A percentile compares a stretch with the other conserved stretches of the same genome.
phyloP scores from a whole-genome alignment of 805 yeast species.

The Barnettozyma sucrosica region DNA sequence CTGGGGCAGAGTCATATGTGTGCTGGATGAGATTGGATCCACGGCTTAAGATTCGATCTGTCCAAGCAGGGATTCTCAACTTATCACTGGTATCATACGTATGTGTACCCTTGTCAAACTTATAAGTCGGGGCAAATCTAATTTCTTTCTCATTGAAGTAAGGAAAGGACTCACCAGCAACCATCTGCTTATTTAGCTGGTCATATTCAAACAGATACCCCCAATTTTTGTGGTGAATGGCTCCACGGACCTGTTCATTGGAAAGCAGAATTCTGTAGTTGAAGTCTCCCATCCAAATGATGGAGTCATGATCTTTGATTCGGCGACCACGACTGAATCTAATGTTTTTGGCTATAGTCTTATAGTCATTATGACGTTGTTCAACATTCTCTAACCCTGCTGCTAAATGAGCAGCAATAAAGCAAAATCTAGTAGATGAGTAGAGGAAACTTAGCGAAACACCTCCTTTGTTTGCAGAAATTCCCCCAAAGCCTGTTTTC shows the following conservation, averaged over 20 bases:
- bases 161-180: constrained; percentile 70
- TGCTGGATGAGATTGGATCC: constrained; percentile 54
- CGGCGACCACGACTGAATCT: constrained; percentile 52
- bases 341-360: constrained; percentile 65
- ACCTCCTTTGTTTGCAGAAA: constrained; percentile 79
- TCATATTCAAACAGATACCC: constrained; percentile 59
- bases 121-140: constrained; percentile 85
- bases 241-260: constrained; percentile 60
- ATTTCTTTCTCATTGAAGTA: constrained; percentile 78
- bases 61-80: constrained; percentile 95
- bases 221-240: constrained; percentile 44
- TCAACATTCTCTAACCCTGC: constrained; percentile 82
- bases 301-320: constrained; percentile 72
- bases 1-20: constrained; percentile 52
- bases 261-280: constrained; percentile 75
- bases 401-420: constrained; percentile 84
- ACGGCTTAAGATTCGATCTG: constrained; percentile 77
- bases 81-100: constrained; percentile 87
- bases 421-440: constrained; percentile 66
- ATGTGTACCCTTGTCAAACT: constrained; percentile 82
- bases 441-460: constrained; percentile 62
- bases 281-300: constrained; percentile 92
- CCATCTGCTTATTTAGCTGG: constrained; percentile 74
- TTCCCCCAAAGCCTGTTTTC: constrained; percentile 93
- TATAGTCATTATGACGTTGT: constrained; percentile 84